Evolutionary conservation across 140 eudicot species (phyloP).

Genomic region (Erigeron philadelphicus): DNA sequence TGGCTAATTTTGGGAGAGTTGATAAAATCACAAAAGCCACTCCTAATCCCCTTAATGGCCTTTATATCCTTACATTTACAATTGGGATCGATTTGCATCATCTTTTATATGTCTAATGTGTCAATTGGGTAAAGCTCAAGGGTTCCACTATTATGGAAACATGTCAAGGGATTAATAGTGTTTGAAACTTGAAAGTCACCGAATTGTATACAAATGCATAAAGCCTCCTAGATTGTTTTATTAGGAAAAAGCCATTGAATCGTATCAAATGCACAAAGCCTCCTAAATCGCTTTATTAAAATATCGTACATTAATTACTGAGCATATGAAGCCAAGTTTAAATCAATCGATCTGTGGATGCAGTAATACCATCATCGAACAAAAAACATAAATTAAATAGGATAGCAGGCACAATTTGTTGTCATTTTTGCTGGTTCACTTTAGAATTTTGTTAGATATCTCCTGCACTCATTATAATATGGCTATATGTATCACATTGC

Average conservation of each 20-base stretch:
- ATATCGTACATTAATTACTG: not conserved
- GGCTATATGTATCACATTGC: conserved; percentile 22
- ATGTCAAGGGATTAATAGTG: not conserved
- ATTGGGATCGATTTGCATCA: not conserved
- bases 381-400: not conserved
- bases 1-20: no score
- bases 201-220: not conserved
- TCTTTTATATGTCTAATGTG: not conserved
- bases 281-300: not conserved
- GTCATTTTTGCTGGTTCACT: not conserved
- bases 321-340: not conserved
- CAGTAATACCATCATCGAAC: not conserved
- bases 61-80: no score
- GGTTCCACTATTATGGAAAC: not conserved
- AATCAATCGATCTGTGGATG: not conserved
- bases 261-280: no score
- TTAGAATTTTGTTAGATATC: not conserved
- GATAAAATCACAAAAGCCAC: no score
- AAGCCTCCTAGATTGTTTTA: not conserved
- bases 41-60: no score
- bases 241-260: not conserved
- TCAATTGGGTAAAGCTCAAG: not conserved
- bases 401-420: not conserved
- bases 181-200: not conserved
- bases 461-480: not conserved